phyloP scores from a whole-genome alignment of 2,329 filamentous ascomycete genomes.

The Thyridium curvatum region DNA sequence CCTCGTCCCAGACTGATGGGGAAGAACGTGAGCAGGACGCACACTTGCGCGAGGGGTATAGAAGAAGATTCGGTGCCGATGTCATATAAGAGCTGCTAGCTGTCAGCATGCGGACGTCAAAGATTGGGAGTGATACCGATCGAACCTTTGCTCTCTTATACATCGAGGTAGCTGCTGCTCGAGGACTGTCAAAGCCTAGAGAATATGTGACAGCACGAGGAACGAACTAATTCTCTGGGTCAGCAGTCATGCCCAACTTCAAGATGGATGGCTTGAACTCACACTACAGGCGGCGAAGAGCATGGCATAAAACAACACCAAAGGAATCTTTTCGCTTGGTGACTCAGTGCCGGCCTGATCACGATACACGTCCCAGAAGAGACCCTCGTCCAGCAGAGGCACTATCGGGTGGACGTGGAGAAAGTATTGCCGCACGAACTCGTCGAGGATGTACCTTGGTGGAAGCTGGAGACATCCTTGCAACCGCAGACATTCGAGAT shows the following conservation, averaged over 20 bases:
- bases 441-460: slow-evolving; percentile 30
- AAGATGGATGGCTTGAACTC: slow-evolving; percentile 12
- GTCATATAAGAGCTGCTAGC: slow-evolving; percentile 30
- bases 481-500: slow-evolving; percentile 37
- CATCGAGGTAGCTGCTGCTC: slow-evolving; percentile 33
- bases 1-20: slow-evolving; percentile 9
- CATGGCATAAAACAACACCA: slow-evolving; percentile 39
- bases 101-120: too few relatives aligned
- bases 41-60: slow-evolving; percentile 31
- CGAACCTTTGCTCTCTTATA: slow-evolving; percentile 31
- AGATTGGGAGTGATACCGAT: neutral
- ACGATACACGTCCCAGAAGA: slow-evolving; percentile 40
- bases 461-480: slow-evolving; percentile 42
- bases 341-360: slow-evolving; percentile 11
- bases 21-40: slow-evolving; percentile 38
- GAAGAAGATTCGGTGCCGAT: slow-evolving; percentile 36
- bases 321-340: slow-evolving; percentile 24
- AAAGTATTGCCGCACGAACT: slow-evolving; percentile 42
- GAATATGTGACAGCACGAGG: slow-evolving; percentile 28
- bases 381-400: slow-evolving; percentile 36
- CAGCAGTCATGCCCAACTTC: neutral
- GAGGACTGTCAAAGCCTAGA: slow-evolving; percentile 32
- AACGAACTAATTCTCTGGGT: slow-evolving; percentile 20
- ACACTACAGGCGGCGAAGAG: slow-evolving; percentile 36
- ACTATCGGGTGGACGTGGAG: slow-evolving; percentile 37